Evolutionary conservation across 2,329 filamentous ascomycete species (phyloP).

Genomic region (Gaeumannomyces tritici): DNA sequence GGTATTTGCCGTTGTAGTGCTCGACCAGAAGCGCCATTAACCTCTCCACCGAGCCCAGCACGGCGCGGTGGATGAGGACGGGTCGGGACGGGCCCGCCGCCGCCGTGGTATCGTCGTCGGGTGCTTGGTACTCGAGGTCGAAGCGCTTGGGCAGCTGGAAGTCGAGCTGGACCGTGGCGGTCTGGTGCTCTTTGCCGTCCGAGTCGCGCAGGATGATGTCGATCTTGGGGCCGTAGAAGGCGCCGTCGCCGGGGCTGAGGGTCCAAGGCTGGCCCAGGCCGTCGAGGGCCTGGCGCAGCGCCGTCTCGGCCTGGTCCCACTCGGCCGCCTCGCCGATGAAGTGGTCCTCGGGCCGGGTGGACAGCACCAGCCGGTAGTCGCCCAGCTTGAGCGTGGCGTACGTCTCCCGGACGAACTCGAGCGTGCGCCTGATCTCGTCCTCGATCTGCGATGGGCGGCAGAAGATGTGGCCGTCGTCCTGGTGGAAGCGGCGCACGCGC

Average conservation of each 20-base stretch:
- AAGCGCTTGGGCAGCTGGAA: slow-evolving; percentile 84
- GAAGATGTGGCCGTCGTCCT: slow-evolving; percentile 90
- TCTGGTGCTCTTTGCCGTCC: slow-evolving; percentile 78
- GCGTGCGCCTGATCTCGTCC: slow-evolving; percentile 61
- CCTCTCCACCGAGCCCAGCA: slow-evolving; percentile 75
- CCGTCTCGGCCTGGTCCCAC: slow-evolving; percentile 58
- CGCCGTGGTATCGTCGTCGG: slow-evolving; percentile 47
- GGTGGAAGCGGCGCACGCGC: slow-evolving; percentile 85
- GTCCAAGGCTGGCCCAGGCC: slow-evolving; percentile 59
- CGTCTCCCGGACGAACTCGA: slow-evolving; percentile 65
- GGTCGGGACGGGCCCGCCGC: slow-evolving; percentile 55
- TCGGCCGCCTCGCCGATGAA: slow-evolving; percentile 66
- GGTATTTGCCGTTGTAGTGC: slow-evolving; percentile 70
- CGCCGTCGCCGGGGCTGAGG: slow-evolving; percentile 72
- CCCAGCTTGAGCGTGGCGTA: slow-evolving; percentile 63
- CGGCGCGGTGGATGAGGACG: slow-evolving; percentile 76
- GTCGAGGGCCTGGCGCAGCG: slow-evolving; percentile 54
- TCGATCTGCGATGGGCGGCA: slow-evolving; percentile 69
- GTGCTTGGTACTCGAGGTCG: slow-evolving; percentile 62
- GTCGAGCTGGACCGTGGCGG: slow-evolving; percentile 81
- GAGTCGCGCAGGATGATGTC: slow-evolving; percentile 75
- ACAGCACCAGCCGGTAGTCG: slow-evolving; percentile 66
- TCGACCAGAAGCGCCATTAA: slow-evolving; percentile 81
- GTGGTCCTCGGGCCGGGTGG: slow-evolving; percentile 66
- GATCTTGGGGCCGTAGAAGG: slow-evolving; percentile 89